These are phyloP conservation scores for Podospora bellae-mahoneyi DNA, from an alignment of 495 filamentous ascomycete genomes.

Conservation along the genomic window DNA sequence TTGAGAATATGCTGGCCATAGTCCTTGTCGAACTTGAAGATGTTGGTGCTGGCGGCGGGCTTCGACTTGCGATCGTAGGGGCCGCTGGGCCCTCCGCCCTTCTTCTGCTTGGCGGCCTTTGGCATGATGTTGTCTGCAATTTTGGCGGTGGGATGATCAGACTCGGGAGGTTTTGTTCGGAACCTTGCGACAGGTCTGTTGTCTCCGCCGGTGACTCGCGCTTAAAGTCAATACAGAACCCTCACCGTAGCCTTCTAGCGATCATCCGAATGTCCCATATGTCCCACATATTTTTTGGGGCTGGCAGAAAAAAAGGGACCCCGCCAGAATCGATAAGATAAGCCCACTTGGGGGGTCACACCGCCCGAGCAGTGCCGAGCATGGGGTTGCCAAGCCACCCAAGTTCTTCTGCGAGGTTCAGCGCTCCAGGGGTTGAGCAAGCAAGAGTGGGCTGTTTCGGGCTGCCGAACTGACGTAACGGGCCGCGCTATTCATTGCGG, in stretches of 20 bases:
- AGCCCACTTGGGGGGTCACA: background rate
- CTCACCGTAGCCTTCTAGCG: conserved; percentile 12
- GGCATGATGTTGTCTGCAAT: conserved; percentile 42
- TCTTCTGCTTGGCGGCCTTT: conserved; percentile 61
- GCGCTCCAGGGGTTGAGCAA: background rate
- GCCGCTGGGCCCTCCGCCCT: conserved; percentile 48
- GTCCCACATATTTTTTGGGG: conserved; percentile 21
- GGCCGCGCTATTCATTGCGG: conserved; percentile 30
- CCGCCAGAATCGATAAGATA: conserved; percentile 33
- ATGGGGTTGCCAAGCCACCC: background rate
- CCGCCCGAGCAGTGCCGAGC: background rate
- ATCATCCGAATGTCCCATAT: background rate
- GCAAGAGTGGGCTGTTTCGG: conserved; percentile 2
- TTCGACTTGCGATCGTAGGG: conserved; percentile 55
- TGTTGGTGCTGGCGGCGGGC: conserved; percentile 63
- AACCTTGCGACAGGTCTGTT: background rate
- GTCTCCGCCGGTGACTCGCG: background rate
- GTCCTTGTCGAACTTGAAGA: conserved; percentile 66
- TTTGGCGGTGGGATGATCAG: conserved; percentile 2
- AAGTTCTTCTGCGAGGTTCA: background rate
- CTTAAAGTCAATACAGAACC: background rate
- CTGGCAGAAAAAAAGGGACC: conserved; percentile 32
- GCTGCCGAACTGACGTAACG: conserved; percentile 27
- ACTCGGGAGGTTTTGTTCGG: background rate
- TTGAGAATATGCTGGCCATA: conserved; percentile 87